phyloP scores from a whole-genome alignment of 768 basidiomycete genomes.

The Russula lepida region DNA sequence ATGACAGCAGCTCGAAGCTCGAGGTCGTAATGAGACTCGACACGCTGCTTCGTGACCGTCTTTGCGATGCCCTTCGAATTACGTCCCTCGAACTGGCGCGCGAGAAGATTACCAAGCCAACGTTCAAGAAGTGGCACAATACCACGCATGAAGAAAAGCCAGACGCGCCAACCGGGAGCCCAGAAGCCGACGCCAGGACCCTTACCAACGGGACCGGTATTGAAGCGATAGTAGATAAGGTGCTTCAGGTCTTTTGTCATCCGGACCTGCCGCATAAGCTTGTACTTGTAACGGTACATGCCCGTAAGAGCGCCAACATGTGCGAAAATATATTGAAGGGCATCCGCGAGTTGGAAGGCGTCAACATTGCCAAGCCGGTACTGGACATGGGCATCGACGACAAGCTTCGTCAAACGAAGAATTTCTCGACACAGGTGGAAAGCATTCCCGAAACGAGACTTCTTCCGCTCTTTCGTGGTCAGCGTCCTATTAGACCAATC shows the following conservation, averaged over 20 bases:
- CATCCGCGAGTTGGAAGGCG: conserved; percentile 98
- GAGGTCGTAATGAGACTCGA: conserved; percentile 97
- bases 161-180: conserved; percentile 99
- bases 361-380: conserved; percentile 98
- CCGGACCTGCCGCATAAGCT: conserved; percentile 99
- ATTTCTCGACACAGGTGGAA: conserved; percentile 99
- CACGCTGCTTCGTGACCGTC: conserved; percentile 98
- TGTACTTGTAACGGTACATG: conserved; percentile 99
- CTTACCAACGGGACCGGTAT: conserved; percentile 98
- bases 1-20: conserved; percentile 97
- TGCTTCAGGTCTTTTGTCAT: conserved; percentile 99
- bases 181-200: conserved; percentile 99
- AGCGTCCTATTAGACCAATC: conserved; percentile 57
- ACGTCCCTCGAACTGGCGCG: conserved; percentile 96
- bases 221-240: conserved; percentile 97
- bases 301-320: conserved; percentile 98
- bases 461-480: conserved; percentile 98
- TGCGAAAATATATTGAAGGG: conserved; percentile 93
- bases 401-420: conserved; percentile 92
- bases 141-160: conserved; percentile 99
- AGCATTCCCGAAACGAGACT: conserved; percentile 99
- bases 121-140: conserved; percentile 95
- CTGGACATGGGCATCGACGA: conserved; percentile 98
- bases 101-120: conserved; percentile 95
- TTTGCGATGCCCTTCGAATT: conserved; percentile 96